Base-by-base conservation (phyloP, 768 basidiomycete genomes). In the Agrocybe chaxingu region DNA sequence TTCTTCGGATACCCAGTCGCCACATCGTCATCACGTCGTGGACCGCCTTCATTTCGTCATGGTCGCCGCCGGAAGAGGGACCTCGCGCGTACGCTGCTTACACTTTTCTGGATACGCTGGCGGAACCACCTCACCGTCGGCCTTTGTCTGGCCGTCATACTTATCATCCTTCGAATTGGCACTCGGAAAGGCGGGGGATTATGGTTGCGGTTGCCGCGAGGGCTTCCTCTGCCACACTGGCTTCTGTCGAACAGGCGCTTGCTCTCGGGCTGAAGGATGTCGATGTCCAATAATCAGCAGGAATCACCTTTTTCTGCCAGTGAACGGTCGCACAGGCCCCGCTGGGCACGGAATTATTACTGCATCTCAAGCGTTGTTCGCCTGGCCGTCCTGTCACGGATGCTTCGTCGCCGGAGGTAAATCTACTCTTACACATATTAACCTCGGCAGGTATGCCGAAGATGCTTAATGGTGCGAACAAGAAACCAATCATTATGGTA, bases 1-100 rank as follows among this genome's bases (percentile, higher is more conserved):
- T 89, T 84, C 66, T 91, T 80, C 54, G 88, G 88, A 3, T 89
- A 90, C 60, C 85, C 87, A 5, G 72, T 74, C 37, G 71, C 57
- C 50, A 64, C 58, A 50, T 63, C 62, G 8, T 55, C 53, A 38
- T 54, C 61, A 47, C 55, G 48, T 49, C 66, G 48, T 45, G 68
- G 62, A 31, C 68, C 66, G n/a, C 67, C 75, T 44, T 65, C 70
- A 11, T 71, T 86, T 54, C 76, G 73, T 34, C 74, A 82, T 62
- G 84, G 85, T 35, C 85, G 82, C 32, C 77, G 80, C 50, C 79
- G 87, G 47, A 85, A 84, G 54, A 77, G 85, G 56, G 87, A 89
- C 62, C 75, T 91, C 19, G 60, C 74, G 16, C 74, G 73, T 38
- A 90, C 88, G 2, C 75, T 91, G 24, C 70, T 71, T 3, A 60